Conservation (phyloP, 2,329 filamentous ascomycete genomes). For the Blumeriella jaapii region DNA sequence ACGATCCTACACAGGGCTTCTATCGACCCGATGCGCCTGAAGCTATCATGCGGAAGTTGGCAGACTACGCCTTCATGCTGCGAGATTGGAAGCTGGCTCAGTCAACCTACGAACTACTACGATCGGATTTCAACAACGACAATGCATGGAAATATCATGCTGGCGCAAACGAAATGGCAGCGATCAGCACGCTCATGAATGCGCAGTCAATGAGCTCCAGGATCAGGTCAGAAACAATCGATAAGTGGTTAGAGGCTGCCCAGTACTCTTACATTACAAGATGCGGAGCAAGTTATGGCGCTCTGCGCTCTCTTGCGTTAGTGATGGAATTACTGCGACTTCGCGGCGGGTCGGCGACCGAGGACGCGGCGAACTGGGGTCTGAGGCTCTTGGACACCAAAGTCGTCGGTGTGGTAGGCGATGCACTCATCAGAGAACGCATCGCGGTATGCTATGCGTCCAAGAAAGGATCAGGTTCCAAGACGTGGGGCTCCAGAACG, state of each 20-base stretch:
- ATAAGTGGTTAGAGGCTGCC: slow-evolving; percentile 79
- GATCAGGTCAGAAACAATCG: slow-evolving; percentile 66
- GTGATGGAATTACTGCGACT: slow-evolving; percentile 73
- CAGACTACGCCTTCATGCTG: slow-evolving; percentile 94
- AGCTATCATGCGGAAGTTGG: slow-evolving; percentile 83
- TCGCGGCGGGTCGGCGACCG: slow-evolving; percentile 66
- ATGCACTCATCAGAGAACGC: slow-evolving; percentile 76
- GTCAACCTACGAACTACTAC: slow-evolving; percentile 81
- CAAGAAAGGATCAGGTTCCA: slow-evolving; percentile 54
- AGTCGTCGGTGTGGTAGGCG: slow-evolving; percentile 62
- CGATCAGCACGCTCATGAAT: slow-evolving; percentile 69
- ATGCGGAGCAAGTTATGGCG: slow-evolving; percentile 68
- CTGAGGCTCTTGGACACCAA: slow-evolving; percentile 68
- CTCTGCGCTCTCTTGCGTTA: slow-evolving; percentile 64
- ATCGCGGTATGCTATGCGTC: slow-evolving; percentile 75
- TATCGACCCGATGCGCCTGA: slow-evolving; percentile 79
- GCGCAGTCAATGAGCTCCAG: slow-evolving; percentile 63
- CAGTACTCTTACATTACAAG: slow-evolving; percentile 87
- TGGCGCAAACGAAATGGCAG: slow-evolving; percentile 90
- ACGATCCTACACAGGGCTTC: slow-evolving; percentile 66
- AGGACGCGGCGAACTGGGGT: slow-evolving; percentile 81
- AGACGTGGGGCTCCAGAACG: slow-evolving; percentile 57
- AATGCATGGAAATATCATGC: slow-evolving; percentile 97
- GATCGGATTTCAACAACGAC: slow-evolving; percentile 82
- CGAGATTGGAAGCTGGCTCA: slow-evolving; percentile 90